Evolutionary conservation across 305 asterid genomes (phyloP).

Genomic region (Fraxinus angustifolia): DNA sequence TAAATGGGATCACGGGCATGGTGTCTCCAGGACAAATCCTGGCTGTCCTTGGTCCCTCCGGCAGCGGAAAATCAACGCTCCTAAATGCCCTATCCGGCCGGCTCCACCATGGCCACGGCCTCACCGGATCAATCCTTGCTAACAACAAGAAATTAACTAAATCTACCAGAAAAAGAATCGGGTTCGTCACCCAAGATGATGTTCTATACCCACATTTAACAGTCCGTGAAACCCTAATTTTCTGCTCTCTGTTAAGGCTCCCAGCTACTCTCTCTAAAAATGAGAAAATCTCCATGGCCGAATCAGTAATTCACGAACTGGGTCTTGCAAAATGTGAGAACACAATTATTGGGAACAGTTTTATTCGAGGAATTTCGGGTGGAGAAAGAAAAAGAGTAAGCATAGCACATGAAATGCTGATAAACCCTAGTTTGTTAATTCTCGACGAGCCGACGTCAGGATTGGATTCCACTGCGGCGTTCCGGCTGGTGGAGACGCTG

Average conservation of each 20-base stretch:
- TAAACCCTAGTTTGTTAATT: constrained; percentile 74
- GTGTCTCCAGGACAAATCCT: constrained; percentile 73
- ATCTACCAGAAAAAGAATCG: constrained; percentile 44
- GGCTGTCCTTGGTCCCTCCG: constrained; percentile 92
- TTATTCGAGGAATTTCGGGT: constrained; percentile 76
- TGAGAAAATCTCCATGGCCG: constrained; percentile 56
- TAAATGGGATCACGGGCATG: constrained; percentile 69
- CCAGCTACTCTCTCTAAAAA: constrained; percentile 35
- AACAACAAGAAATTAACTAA: constrained; percentile 52
- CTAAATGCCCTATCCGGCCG: constrained; percentile 76
- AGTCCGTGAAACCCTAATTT: constrained; percentile 70
- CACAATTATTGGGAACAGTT: constrained; percentile 66
- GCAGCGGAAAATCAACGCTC: constrained; percentile 90
- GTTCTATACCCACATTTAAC: constrained; percentile 71
- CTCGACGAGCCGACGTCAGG: constrained; percentile 98
- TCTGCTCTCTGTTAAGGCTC: constrained; percentile 61
- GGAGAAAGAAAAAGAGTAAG: constrained; percentile 91
- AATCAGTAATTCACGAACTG: constrained; percentile 57
- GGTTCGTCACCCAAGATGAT: constrained; percentile 83
- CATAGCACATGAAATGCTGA: constrained; percentile 85
- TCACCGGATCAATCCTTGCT: constrained; percentile 60
- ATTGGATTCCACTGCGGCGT: constrained; percentile 84
- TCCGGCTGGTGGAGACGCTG: constrained; percentile 52
- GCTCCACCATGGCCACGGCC: constrained; percentile 46
- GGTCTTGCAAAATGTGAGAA: constrained; percentile 61